A percentile compares a stretch with the other conserved stretches of the same genome.
phyloP scores from a whole-genome alignment of 495 filamentous ascomycete genomes.

The Xylaria flabelliformis region DNA sequence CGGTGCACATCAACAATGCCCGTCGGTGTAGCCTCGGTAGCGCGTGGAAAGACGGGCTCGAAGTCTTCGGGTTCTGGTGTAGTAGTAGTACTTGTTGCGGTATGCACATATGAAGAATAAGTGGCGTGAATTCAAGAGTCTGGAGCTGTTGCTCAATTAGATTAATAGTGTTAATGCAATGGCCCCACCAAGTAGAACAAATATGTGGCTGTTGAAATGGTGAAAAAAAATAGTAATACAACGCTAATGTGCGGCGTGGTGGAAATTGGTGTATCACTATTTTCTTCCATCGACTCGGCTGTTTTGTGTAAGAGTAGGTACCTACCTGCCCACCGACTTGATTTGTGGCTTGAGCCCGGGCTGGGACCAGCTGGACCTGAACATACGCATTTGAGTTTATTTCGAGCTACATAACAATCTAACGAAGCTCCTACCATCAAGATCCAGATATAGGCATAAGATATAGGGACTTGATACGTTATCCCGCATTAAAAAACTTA shows the following conservation, averaged over 20 bases:
- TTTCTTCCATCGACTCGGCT: too few species aligned
- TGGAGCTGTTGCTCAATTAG: slow-evolving; percentile 12
- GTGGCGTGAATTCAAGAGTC: slow-evolving; percentile 26
- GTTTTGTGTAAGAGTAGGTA: too few species aligned
- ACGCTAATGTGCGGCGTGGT: too few species aligned
- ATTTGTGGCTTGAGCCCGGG: slow-evolving; percentile 12
- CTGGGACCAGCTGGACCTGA: slow-evolving; percentile 1
- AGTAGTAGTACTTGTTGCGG: slow-evolving; percentile 6
- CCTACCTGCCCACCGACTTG: neutral
- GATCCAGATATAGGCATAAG: neutral
- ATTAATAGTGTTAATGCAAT: slow-evolving; percentile 14
- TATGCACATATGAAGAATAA: neutral
- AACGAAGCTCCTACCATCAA: neutral
- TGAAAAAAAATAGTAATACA: too few species aligned
- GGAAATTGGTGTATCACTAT: too few species aligned
- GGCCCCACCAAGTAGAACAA: neutral
- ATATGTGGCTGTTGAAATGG: slow-evolving; percentile 14
- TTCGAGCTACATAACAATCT: slow-evolving; percentile 5
- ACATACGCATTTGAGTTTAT: neutral
- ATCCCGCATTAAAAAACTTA: slow-evolving; percentile 3
- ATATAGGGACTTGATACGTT: slow-evolving; percentile 10
- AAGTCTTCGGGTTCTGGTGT: neutral
- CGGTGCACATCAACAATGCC: slow-evolving; percentile 15
- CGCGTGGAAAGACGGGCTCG: neutral
- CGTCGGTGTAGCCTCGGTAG: slow-evolving; percentile 4